Base-by-base conservation (phyloP, 176 grass and related monocot species). In the Cocos nucifera region DNA sequence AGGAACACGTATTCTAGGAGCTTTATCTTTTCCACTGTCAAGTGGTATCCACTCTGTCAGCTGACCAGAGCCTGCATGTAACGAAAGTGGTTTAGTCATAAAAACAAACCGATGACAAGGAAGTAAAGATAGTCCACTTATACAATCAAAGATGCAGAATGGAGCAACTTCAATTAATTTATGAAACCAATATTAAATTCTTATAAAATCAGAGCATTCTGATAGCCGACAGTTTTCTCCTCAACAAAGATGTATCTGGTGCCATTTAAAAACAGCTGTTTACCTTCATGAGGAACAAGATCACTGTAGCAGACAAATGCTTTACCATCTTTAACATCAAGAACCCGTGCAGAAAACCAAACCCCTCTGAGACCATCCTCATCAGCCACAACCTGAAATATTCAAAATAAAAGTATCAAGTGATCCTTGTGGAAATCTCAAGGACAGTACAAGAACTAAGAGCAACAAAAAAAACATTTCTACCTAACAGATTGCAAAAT, bases 311-410 rank as follows among this genome's bases (percentile, higher is more conserved):
- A 77, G 67, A 99, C 73, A 18, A 69, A 83, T 20, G 79, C 79
- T 72, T 70, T 85, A 75, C 75, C 26, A 53, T 83, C 88, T 35
- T 89, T 85, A 59, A 99, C 76, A 81, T 93, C 82, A 80, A 93
- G 58, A 66, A 99, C 88, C 9, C 60, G 74, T 25, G 85, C 94
- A 81, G 78, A 73, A 89, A 86, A 89, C 94, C 94, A 99, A 74
- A 79, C 82, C 49, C 63, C 71, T 77, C 79, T 74, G 67, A 57
- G 71, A 17, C 79, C 67, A 18, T 69, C 64, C 53, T 74, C 52
- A 18, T 72, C 62, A 68, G 72, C 80, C 50, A 79, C 73, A 75
- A 99, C 94, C 94, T 99, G 77, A 69, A 5, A 67, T 19, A 54
- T 57, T 23, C 3, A 56, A 56, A 23, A 44, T 44, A 12, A 12